phyloP scores from a whole-genome alignment of 1,139 yeast species.

The Taphrina deformans region DNA sequence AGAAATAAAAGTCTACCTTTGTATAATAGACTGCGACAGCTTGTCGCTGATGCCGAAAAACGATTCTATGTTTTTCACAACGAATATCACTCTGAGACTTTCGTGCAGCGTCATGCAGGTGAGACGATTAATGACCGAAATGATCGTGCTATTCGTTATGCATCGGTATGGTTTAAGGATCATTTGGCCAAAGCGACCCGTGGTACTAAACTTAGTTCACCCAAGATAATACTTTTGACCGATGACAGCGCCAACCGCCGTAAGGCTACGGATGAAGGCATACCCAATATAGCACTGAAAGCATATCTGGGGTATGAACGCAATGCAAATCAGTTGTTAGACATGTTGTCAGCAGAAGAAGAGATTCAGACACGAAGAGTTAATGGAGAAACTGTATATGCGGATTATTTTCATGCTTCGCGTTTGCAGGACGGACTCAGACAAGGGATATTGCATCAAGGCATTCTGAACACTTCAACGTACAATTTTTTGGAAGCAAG shows the following conservation, averaged over 20 bases:
- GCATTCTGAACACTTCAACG: constrained; percentile 73
- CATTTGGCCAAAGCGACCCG: constrained; percentile 55
- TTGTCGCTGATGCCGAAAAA: constrained; percentile 72
- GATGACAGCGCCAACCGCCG: constrained; percentile 71
- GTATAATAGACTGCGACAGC: constrained; percentile 75
- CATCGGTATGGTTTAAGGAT: constrained; percentile 66
- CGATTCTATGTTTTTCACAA: constrained; percentile 90
- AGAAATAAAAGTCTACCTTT: constrained; percentile 84
- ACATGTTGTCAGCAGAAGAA: constrained; percentile 56
- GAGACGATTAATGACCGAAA: constrained; percentile 88
- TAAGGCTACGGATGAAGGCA: constrained; percentile 58
- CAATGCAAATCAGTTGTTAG: constrained; percentile 74
- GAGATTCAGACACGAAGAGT: constrained; percentile 42
- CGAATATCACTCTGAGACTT: constrained; percentile 78
- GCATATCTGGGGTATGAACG: constrained; percentile 73
- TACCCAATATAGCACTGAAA: constrained; percentile 43
- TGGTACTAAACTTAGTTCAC: constrained; percentile 45
- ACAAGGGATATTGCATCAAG: constrained; percentile 85
- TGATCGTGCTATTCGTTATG: constrained; percentile 82
- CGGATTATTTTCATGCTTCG: constrained; percentile 76
- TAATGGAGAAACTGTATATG: constrained; percentile 60
- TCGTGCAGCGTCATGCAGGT: constrained; percentile 58
- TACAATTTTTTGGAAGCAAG: constrained; percentile 89
- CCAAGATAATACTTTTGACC: constrained; percentile 66
- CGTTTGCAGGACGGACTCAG: constrained; percentile 87